Evolutionary conservation across 352 stramenopile genomes (phyloP).

Genomic region (Phytophthora quininea): DNA sequence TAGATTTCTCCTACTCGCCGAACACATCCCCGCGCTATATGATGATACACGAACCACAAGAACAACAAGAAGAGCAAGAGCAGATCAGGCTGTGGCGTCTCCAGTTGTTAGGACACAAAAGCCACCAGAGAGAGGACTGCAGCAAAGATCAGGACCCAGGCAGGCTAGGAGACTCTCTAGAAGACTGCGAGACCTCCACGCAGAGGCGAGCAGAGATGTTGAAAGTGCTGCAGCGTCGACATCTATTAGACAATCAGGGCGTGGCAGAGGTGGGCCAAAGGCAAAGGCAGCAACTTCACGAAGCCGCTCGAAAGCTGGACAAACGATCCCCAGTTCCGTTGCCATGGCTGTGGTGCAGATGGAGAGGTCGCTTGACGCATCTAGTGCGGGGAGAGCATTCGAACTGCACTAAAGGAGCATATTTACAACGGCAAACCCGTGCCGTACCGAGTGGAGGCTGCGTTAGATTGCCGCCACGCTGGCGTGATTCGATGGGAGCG

Average conservation of each 20-base stretch:
- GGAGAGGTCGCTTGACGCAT: slow-evolving; percentile 48
- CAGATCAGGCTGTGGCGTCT: slow-evolving; percentile 2
- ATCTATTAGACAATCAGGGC: not conserved
- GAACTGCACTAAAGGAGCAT: slow-evolving; percentile 49
- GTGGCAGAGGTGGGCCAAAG: no score
- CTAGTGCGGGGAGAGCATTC: slow-evolving; percentile 41
- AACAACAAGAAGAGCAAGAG: slow-evolving; percentile 3
- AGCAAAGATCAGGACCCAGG: slow-evolving; percentile 9
- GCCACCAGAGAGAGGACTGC: not conserved
- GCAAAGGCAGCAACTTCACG: slow-evolving; percentile 1
- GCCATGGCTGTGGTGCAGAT: slow-evolving; percentile 43
- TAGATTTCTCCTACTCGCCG: slow-evolving; percentile 21
- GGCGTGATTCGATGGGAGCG: slow-evolving; percentile 52
- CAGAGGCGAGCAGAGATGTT: slow-evolving; percentile 12
- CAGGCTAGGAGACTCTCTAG: slow-evolving; percentile 30
- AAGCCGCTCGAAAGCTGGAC: not conserved
- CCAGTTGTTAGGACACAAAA: slow-evolving; percentile 9
- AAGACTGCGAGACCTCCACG: slow-evolving; percentile 23
- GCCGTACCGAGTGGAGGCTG: slow-evolving; percentile 33
- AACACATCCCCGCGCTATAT: slow-evolving; percentile 23
- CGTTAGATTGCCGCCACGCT: slow-evolving; percentile 36
- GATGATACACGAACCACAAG: slow-evolving; percentile 5
- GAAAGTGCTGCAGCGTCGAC: not conserved
- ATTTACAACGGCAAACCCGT: slow-evolving; percentile 65
- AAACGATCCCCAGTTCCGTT: not conserved